Evolutionary conservation across 2,329 filamentous ascomycete species (phyloP), one percentile per base, ranked within the genome.

Genomic region (Penicillium sp.): DNA sequence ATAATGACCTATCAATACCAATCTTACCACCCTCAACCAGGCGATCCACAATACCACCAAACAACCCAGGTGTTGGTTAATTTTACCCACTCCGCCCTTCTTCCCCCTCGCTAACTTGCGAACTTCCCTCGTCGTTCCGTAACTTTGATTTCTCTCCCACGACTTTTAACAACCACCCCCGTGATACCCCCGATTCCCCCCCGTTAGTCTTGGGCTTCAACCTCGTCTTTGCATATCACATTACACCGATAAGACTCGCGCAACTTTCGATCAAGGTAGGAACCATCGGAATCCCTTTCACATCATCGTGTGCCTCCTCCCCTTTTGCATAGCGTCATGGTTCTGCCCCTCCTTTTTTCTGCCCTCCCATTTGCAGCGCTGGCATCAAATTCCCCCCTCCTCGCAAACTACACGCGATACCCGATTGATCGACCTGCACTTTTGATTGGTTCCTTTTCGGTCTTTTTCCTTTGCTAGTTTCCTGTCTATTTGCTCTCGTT

Each of bases 221-320:
- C 41, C 20, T 4, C 42, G 7, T 22, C 43, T 31, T 47, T 45
- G 42, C 42, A 45, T 47, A 47, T 47, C 43, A 47, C 43, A 10
- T 7, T 43, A 25, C 1, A 10, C 28, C 25, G 25, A 47, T n/a
- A 22, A 12, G 22, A n/a, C 43, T 47, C 4, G 3, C 12, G 3
- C 15, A 48, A 48, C 11, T 12, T 48, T 25, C 5, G 14, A 12
- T 12, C 54, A 59, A 66, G 64, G 64, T 66, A 57, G 60, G 62
- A 58, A 58, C 51, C 52, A 58, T 43, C 43, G 3, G n/a, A 49
- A 11, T 12, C 17, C 25, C 14, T n/a, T n/a, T 31, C 28, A n/a
- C 22, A 11, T 15, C 12, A n/a, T n/a, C n/a, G 11, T 20, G 31
- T 35, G 48, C n/a, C n/a, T 41, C 34, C 35, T 37, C 35, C 39